Base-by-base conservation (phyloP, 441 rosid genomes). In the Viola pubescens region DNA sequence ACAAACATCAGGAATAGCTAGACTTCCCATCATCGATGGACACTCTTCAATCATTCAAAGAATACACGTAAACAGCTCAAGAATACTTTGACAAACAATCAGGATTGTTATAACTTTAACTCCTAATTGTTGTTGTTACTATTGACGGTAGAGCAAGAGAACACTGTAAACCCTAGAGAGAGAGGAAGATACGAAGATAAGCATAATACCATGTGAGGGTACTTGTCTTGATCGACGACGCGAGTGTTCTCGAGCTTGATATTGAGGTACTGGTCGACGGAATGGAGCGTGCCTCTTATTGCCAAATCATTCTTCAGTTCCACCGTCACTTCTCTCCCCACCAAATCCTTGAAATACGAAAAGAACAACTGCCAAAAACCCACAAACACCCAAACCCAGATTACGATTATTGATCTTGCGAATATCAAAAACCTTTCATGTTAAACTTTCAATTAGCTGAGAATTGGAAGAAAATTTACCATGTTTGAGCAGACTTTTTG, bases 191-290 rank as follows among this genome's bases (percentile, higher is more conserved):
- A 26, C 1, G 9, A 10, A 44, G 13, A 10, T 4, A 6, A 12
- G 34, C 26, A 10, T 7, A 8, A 42, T 81, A 94, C 97, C 99
- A 94, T 94, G 82, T 94, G 97, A 68, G 97, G 99, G 68, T 88
- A 83, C 81, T 90, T 88, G 85, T 94, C 99, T 63, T 90, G 96
- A 77, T 94, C 99, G 66, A 94, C 97, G 72, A 90, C 99, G 66
- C 95, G 85, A 58, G 99, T 94, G 69, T 90, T 94, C 88, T 94
- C 97, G 40, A 94, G 97, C 81, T 94, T 94, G 83, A 94, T 94
- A 67, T 94, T 94, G 50, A 94, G 96, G 75, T 94, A 94, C 69
- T 94, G 99, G 79, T 94, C 99, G 10, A 94, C 99, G 3, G 98
- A 94, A 66, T 94, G 99, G 58, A 90, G 95, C 9, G 97, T 94